Evolutionary conservation across 2,329 filamentous ascomycete species (phyloP).

Genomic region (Neopestalotiopsis sp.): DNA sequence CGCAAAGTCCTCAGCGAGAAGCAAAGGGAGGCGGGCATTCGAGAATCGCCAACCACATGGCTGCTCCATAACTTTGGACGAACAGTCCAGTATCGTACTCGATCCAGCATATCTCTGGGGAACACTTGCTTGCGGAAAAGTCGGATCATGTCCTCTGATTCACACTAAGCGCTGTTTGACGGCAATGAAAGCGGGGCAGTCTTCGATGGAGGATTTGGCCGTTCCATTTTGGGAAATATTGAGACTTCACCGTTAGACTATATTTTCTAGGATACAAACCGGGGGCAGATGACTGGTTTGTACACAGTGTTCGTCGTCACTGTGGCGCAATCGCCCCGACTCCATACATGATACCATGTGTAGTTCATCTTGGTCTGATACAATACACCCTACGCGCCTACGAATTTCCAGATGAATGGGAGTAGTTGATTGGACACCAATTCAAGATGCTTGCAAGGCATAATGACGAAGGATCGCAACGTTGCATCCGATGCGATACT

Average conservation of each 20-base stretch:
- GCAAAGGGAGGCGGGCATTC: background rate
- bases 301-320: background rate
- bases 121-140: background rate
- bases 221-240: background rate
- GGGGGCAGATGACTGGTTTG: background rate
- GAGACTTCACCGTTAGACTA: background rate
- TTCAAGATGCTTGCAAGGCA: background rate
- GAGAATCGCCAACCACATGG: background rate
- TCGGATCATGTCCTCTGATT: background rate
- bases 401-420: background rate
- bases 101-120: background rate
- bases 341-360: background rate
- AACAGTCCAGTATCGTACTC: background rate
- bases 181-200: background rate
- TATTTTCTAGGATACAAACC: background rate
- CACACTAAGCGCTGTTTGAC: background rate
- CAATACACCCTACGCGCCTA: background rate
- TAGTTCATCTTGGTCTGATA: background rate
- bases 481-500: background rate
- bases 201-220: background rate
- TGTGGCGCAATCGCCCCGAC: background rate
- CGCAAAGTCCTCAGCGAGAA: background rate
- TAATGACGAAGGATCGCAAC: background rate
- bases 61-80: background rate
- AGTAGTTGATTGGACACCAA: background rate